Evolutionary conservation across 2,329 filamentous ascomycete species (phyloP), one percentile per base, ranked within the genome.

Genomic region (Tolypocladium nubicola): DNA sequence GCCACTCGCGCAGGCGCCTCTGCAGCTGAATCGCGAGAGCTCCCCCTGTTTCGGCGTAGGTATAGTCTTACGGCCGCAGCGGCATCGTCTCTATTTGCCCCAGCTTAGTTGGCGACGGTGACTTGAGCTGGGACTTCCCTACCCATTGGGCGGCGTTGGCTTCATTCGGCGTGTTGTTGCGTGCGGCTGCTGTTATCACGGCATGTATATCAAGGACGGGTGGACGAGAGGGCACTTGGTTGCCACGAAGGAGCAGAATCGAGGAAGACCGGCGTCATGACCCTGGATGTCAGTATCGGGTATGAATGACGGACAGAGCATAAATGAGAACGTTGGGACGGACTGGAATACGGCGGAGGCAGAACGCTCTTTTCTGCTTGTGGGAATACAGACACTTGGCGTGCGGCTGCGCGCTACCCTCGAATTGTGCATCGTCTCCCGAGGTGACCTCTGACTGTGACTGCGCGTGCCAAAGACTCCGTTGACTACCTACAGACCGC

Each of bases 1-100:
- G 65, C 61, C 30, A 70, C 67, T 9, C 59, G 56, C 50, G 57
- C 54, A 14, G 64, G 60, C 33, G 57, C 30, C 8, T 43, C 57
- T 5, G 40, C 54, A 11, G 57, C 56, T 19, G 49, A 60, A 21
- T 26, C 38, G 23, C 52, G n/a, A 47, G 56, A 57, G 13, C 30
- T 52, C 11, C 19, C 56, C 11, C 38, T n/a, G 11, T 19, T 43
- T 14, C 45, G 52, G 37, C 56, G 55, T 9, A 33, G 26, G n/a
- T 10, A n/a, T 10, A 23, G 55, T 21, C 26, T 39, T 38, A 9
- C 47, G 45, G 45, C 45, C 21, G 47, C 19, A 14, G 37, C 39
- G 30, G 39, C 49, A 10, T 39, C 55, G 10, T n/a, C 35, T 16
- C 30, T 45, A 39, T 37, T 53, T 19, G 49, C 33, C 38, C 11